Conservation (phyloP, 805 yeast genomes). For the Cyberlindnera sargentensis region DNA sequence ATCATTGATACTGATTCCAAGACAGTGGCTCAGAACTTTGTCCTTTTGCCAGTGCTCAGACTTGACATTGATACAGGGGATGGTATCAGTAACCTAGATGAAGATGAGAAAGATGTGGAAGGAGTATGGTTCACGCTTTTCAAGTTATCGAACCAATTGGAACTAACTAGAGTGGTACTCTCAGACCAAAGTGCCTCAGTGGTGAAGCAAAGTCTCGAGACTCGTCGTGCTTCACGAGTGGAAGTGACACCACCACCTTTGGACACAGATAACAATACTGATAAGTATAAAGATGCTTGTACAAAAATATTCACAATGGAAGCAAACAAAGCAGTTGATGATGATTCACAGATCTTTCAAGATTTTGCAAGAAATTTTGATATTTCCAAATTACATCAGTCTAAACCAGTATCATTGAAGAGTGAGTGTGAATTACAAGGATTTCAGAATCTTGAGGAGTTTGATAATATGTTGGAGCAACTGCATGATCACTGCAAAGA, state of each 20-base stretch:
- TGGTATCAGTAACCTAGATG: neutral
- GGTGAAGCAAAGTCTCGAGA: slow-evolving; percentile 1
- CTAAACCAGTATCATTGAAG: slow-evolving; percentile 9
- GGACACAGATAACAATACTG: neutral
- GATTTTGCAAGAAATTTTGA: slow-evolving; percentile 9
- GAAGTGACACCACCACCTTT: neutral
- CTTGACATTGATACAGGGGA: neutral
- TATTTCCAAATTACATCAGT: slow-evolving; percentile 1
- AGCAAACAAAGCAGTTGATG: neutral
- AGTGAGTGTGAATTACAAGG: slow-evolving; percentile 21
- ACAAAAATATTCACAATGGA: neutral
- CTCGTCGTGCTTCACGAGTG: neutral
- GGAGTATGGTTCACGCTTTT: slow-evolving; percentile 1
- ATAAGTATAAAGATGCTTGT: slow-evolving; percentile 5
- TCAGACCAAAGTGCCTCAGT: neutral
- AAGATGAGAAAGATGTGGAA: slow-evolving; percentile 2
- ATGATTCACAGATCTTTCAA: slow-evolving; percentile 12
- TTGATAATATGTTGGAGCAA: slow-evolving; percentile 34
- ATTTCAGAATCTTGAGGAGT: slow-evolving; percentile 24
- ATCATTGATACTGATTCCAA: slow-evolving; percentile 5
- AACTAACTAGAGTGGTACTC: neutral
- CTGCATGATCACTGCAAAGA: slow-evolving; percentile 23
- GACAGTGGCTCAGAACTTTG: slow-evolving; percentile 1
- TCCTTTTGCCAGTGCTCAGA: slow-evolving; percentile 3
- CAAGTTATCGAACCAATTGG: slow-evolving; percentile 6